phyloP scores from a whole-genome alignment of 139 green algal species.

The Haematococcus lacustris region DNA sequence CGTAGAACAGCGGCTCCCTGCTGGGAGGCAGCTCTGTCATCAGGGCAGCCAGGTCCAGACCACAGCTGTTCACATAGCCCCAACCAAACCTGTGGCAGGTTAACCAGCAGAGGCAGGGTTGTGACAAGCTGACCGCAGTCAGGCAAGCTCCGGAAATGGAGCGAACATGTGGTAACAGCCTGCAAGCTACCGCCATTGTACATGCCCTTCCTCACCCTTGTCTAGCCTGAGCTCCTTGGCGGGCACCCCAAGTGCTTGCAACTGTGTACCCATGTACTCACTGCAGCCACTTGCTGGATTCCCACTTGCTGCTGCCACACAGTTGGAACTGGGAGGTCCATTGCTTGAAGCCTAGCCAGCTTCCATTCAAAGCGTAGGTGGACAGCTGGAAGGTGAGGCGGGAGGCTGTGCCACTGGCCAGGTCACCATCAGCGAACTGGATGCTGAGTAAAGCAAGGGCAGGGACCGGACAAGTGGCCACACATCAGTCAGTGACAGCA shows the following conservation, averaged over 20 bases:
- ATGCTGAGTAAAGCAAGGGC: no score
- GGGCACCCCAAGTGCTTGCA: no score
- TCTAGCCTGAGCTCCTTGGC: no score
- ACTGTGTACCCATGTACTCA: no score
- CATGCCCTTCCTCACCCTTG: no score
- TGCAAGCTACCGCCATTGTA: no score
- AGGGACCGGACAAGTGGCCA: background rate
- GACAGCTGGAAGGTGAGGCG: slow-evolving; percentile 39
- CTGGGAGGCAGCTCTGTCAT: slow-evolving; percentile 6
- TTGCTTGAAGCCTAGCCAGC: slow-evolving; percentile 44
- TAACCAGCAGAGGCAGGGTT: no score
- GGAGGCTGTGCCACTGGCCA: slow-evolving; percentile 3
- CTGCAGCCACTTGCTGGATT: no score
- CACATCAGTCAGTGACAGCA: background rate
- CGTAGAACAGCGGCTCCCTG: slow-evolving; percentile 22
- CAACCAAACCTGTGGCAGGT: slow-evolving; percentile 49
- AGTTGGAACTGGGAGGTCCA: slow-evolving; percentile 47
- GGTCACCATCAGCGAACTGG: slow-evolving; percentile 13
- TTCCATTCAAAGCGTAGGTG: slow-evolving; percentile 42
- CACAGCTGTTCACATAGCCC: slow-evolving; percentile 34
- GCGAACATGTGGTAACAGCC: no score
- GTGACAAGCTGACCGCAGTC: no score
- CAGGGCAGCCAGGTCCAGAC: slow-evolving; percentile 23
- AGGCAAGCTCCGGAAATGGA: no score
- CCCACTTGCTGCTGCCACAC: no score